A percentile compares a stretch with the other conserved stretches of the same genome.
These are phyloP conservation scores for Bruguiera hainesii DNA, from an alignment of 441 rosid genomes.

Conservation along the genomic window DNA sequence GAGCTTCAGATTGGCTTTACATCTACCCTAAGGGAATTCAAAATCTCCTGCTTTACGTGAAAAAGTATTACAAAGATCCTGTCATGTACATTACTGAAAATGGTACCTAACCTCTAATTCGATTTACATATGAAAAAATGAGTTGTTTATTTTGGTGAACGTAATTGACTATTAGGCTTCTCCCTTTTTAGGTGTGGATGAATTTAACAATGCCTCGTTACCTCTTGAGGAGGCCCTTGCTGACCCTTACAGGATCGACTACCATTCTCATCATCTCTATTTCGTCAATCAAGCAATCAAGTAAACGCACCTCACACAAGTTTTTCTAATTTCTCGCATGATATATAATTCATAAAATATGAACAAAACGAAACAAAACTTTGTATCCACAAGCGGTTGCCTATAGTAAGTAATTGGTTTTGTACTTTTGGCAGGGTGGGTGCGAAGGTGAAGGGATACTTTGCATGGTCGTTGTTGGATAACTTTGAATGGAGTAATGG, in stretches of 20 bases:
- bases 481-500: constrained; percentile 50
- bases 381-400: background rate
- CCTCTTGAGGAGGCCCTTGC: constrained; percentile 23
- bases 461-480: constrained; percentile 54
- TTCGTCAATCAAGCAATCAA: constrained; percentile 30
- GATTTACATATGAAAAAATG: too few species aligned
- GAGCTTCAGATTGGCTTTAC: constrained; percentile 37
- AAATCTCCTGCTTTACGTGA: background rate
- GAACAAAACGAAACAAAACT: background rate
- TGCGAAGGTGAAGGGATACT: constrained; percentile 52
- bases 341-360: background rate
- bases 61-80: background rate
- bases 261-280: constrained; percentile 25
- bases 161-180: too few species aligned
- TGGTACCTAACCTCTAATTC: constrained; percentile 27
- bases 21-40: constrained; percentile 18
- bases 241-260: constrained; percentile 30
- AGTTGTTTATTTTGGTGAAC: too few species aligned
- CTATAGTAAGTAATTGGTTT: background rate
- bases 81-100: constrained; percentile 49
- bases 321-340: too few species aligned
- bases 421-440: constrained; percentile 28
- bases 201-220: constrained; percentile 22
- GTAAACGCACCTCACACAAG: constrained; percentile 16
- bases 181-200: constrained; percentile 27